Conservation (phyloP, 441 rosid species). For the Adansonia gregorii region DNA sequence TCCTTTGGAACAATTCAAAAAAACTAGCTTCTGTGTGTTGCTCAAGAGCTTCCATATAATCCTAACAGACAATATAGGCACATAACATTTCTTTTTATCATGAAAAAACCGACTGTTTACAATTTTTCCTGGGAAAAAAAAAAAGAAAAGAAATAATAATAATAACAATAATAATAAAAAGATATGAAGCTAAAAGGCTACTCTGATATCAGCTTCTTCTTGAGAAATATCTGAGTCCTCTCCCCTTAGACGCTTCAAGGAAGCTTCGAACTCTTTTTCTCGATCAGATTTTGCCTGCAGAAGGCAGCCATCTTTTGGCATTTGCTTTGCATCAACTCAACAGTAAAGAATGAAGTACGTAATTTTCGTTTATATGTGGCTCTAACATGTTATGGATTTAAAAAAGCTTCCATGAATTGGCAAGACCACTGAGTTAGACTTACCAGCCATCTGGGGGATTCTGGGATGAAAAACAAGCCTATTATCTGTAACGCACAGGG, state of each 20-base stretch:
- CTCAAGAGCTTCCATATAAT: conserved; percentile 36
- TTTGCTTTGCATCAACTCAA: neutral
- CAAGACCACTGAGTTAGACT: conserved; percentile 19
- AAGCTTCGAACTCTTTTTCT: conserved; percentile 37
- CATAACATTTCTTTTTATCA: neutral
- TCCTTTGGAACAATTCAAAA: conserved; percentile 48
- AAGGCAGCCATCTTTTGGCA: neutral
- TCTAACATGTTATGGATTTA: neutral
- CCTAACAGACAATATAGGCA: conserved; percentile 34
- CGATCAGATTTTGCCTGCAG: conserved; percentile 44
- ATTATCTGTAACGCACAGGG: conserved; percentile 36
- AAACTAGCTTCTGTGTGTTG: conserved; percentile 29
- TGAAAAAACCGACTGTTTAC: neutral
- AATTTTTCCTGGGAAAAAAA: neutral
- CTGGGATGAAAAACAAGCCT: conserved; percentile 45
- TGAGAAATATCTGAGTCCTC: conserved; percentile 32
- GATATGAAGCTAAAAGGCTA: conserved; percentile 19
- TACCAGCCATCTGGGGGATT: conserved; percentile 56
- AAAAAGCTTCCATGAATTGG: neutral
- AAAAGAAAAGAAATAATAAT: neutral
- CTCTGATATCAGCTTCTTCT: conserved; percentile 43
- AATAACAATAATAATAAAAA: neutral
- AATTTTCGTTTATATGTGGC: neutral
- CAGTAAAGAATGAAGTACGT: neutral
- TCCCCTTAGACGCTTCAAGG: conserved; percentile 46